Evolutionary conservation across 1,284 basidiomycete genomes (phyloP), one percentile per base, ranked within the genome.

Genomic region (Tausonia pullulans): DNA sequence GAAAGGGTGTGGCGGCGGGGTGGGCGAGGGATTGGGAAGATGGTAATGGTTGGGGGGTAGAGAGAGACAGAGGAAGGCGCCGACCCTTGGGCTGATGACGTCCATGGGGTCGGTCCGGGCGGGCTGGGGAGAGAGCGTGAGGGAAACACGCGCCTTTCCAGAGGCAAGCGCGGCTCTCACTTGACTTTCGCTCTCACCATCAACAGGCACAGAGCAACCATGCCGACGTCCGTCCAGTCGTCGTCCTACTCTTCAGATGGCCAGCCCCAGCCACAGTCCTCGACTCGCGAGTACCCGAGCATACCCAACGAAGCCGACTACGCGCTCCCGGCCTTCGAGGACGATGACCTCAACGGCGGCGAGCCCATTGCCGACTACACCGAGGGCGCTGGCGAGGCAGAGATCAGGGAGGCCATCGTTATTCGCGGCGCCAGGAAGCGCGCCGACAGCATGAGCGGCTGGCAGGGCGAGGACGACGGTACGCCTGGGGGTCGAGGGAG

Each of bases 361-460:
- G 41, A 45, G 11, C 39, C 4, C 52, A n/a, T 45, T 5, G 48
- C 40, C 5, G 66, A 67, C 62, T 67, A 62, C 43, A 67, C 66
- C 11, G 66, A 67, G 51, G 58, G 62, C 48, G 66, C 66, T 2
- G 50, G 27, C 4, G 54, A 43, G 48, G 13, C 8, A 43, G 62
- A 63, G 14, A 52, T 67, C 27, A 58, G 58, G 14, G 62, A 67
- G 50, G 66, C 58, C 13, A 63, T 67, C 44, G 58, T 61, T 14
- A 67, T 67, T 43, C n/a, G 57, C 46, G 57, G 58, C 44, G 41
- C 13, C 13, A 7, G 3, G 2, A 6, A 13, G 10, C 13, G 39
- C 53, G 53, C 11, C 14, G 62, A 67, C 55, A 58, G 55, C 58
- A 66, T 66, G 65, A 58, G 55, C n/a, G 65, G 65, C 39, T 66